Conservation (phyloP, 129 eudicot genomes). For the Centaurea solstitialis region DNA sequence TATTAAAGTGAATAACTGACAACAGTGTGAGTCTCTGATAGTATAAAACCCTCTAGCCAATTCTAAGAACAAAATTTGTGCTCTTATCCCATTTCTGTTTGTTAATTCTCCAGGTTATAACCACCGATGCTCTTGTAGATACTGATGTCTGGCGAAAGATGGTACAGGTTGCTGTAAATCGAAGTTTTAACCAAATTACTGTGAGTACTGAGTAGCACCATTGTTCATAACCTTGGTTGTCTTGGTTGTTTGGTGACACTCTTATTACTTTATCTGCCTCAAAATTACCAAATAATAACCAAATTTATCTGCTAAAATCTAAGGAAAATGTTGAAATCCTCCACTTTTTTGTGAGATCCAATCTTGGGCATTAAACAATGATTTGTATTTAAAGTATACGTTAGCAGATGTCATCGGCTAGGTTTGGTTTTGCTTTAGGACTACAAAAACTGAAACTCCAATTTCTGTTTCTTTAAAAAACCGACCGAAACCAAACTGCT, state of each 20-base stretch:
- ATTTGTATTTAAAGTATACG: not conserved
- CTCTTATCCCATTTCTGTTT: conserved; percentile 12
- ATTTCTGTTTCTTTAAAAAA: not conserved
- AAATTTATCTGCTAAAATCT: not conserved
- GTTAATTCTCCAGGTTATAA: conserved; percentile 67
- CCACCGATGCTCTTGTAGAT: conserved; percentile 83
- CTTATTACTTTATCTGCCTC: not conserved
- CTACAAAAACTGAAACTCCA: not conserved
- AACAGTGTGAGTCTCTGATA: not conserved
- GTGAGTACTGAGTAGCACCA: conserved; percentile 65
- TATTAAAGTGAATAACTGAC: not conserved
- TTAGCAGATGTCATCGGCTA: not conserved
- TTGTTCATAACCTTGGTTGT: not conserved
- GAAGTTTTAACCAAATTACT: conserved; percentile 97
- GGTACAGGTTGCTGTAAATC: conserved; percentile 80
- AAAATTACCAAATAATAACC: not conserved
- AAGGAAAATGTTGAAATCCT: not conserved
- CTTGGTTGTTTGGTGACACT: not conserved
- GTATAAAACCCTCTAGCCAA: not conserved
- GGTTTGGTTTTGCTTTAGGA: not conserved
- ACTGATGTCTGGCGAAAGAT: conserved; percentile 91
- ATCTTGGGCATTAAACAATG: not conserved
- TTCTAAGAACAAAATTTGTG: not conserved
- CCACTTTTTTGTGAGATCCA: not conserved
- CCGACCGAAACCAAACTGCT: not conserved